These are phyloP conservation scores for Pythium diclinum DNA, from an alignment of 352 stramenopile species.

Conservation along the genomic window DNA sequence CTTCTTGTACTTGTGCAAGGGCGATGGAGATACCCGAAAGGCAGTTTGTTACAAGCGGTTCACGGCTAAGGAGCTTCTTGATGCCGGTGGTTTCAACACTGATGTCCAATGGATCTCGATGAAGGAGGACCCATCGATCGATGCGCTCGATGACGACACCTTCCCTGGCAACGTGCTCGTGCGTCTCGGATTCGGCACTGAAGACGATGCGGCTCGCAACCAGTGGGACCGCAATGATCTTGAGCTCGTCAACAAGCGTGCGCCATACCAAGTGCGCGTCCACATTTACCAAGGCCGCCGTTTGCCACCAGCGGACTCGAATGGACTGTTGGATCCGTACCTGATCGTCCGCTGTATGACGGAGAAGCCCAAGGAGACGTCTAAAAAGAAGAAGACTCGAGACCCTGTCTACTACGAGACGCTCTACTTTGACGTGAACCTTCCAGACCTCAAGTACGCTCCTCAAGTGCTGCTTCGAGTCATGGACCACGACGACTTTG, in stretches of 20 bases:
- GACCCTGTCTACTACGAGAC: constrained; percentile 89
- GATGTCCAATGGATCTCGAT: constrained; percentile 73
- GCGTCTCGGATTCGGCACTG: constrained; percentile 68
- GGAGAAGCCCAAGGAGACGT: constrained; percentile 70
- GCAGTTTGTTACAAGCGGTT: constrained; percentile 80
- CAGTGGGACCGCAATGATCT: constrained; percentile 51
- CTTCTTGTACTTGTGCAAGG: constrained; percentile 84
- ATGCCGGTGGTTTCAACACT: constrained; percentile 49
- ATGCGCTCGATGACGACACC: constrained; percentile 69
- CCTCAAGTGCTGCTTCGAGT: constrained; percentile 77
- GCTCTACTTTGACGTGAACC: constrained; percentile 81
- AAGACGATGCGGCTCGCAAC: constrained; percentile 58
- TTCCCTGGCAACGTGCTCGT: constrained; percentile 86
- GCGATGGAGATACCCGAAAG: constrained; percentile 57
- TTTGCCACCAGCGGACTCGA: constrained; percentile 79
- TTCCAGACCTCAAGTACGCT: constrained; percentile 72
- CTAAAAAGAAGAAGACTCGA: constrained; percentile 71
- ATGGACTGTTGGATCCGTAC: constrained; percentile 83
- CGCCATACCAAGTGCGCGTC: constrained; percentile 81
- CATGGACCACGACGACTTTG: constrained; percentile 81
- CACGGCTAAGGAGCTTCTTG: constrained; percentile 71
- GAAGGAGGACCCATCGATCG: constrained; percentile 77
- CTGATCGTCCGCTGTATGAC: constrained; percentile 77
- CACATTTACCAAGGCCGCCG: constrained; percentile 83
- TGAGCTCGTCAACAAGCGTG: constrained; percentile 67